Conservation (phyloP, 148 eudicot genomes). For the Limonium bicolor region DNA sequence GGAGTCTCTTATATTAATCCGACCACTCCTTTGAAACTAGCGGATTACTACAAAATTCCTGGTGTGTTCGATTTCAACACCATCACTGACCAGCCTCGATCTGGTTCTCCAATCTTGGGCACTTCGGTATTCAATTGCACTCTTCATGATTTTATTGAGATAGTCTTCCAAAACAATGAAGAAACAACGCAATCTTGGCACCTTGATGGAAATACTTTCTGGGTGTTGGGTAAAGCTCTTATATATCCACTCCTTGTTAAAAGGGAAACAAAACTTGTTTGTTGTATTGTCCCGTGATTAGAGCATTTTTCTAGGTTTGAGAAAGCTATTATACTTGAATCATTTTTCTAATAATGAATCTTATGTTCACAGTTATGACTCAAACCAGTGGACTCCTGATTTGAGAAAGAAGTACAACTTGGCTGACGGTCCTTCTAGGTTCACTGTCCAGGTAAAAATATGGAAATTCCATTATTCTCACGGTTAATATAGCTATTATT, state of each 20-base stretch:
- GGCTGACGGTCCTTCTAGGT: slow-evolving; percentile 34
- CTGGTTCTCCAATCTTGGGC: slow-evolving; percentile 24
- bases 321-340: no score
- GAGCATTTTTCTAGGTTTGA: no score
- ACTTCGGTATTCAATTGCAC: slow-evolving; percentile 26
- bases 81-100: slow-evolving; percentile 22
- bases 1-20: slow-evolving; percentile 43
- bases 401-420: slow-evolving; percentile 43
- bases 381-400: slow-evolving; percentile 38
- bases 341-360: slow-evolving; percentile 8
- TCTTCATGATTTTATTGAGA: slow-evolving; percentile 57
- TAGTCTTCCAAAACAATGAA: slow-evolving; percentile 77
- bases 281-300: no score
- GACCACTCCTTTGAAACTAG: slow-evolving; percentile 62
- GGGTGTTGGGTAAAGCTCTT: slow-evolving; percentile 53
- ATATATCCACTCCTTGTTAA: no score
- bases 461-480: not conserved
- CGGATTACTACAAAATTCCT: slow-evolving; percentile 54
- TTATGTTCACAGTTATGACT: slow-evolving; percentile 32
- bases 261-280: no score
- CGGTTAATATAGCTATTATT: not conserved
- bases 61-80: slow-evolving; percentile 47
- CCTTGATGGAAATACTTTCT: slow-evolving; percentile 66
- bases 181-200: slow-evolving; percentile 53
- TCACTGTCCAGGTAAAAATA: slow-evolving; percentile 51